A percentile compares a stretch with the other conserved stretches of the same genome.
Conservation (phyloP, 1,284 basidiomycete species). For the Puccinia sorghi region DNA sequence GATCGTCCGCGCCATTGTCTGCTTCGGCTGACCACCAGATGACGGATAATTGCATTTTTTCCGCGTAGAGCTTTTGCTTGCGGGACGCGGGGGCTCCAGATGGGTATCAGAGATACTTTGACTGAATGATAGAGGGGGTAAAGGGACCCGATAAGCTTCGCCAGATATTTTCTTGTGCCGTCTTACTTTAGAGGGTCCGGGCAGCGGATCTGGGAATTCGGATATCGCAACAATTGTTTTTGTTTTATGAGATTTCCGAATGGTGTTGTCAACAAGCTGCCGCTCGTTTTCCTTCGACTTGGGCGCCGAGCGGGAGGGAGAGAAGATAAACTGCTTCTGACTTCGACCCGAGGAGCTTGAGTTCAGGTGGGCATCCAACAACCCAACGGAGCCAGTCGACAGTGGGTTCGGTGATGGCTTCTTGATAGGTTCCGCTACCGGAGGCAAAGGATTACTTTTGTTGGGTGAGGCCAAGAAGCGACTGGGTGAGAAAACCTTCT, state of each 20-base stretch:
- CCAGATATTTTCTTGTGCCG: background rate
- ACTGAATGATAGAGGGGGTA: background rate
- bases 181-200: background rate
- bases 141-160: background rate
- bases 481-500: slow-evolving; percentile 29
- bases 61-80: background rate
- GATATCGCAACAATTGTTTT: background rate
- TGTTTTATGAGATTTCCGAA: background rate
- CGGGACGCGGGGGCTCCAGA: background rate
- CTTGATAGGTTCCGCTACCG: slow-evolving; percentile 28
- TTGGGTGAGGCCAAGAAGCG: background rate
- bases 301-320: background rate
- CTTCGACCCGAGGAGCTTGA: background rate
- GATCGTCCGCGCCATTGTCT: slow-evolving; percentile 32
- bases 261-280: background rate
- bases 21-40: background rate
- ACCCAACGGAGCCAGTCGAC: background rate
- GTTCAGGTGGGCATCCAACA: slow-evolving; percentile 23
- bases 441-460: background rate
- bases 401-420: background rate
- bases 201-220: background rate
- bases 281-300: slow-evolving; percentile 2
- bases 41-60: background rate
- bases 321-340: slow-evolving; percentile 21
- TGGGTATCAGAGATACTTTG: background rate